A percentile compares a stretch with the other conserved stretches of the same genome.
Evolutionary conservation across 768 basidiomycete species (phyloP).

Genomic region (Cubamyces lactineus): DNA sequence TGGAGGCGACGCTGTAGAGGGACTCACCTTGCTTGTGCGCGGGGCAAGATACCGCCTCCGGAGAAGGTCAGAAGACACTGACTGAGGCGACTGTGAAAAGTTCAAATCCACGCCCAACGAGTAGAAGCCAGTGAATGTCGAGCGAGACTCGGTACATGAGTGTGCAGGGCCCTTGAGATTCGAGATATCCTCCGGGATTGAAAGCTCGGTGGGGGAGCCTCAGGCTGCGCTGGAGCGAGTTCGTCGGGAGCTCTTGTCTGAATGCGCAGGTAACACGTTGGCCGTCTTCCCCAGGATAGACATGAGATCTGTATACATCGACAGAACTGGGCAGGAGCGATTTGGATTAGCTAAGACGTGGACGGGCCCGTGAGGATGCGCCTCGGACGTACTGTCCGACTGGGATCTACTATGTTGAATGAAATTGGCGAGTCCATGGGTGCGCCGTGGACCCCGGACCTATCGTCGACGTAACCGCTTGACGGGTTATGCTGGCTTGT

Average conservation of each 20-base stretch:
- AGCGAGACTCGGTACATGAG: constrained; percentile 46
- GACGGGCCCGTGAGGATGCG: too few relatives aligned
- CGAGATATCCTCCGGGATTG: constrained; percentile 12
- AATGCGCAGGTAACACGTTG: constrained; percentile 31
- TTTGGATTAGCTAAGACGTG: too few relatives aligned
- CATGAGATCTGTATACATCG: constrained; percentile 16
- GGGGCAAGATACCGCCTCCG: constrained; percentile 33
- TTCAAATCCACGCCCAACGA: constrained; percentile 81
- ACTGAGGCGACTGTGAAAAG: constrained; percentile 61
- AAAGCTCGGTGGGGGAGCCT: not conserved
- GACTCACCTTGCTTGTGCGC: constrained; percentile 58
- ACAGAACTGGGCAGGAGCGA: too few relatives aligned
- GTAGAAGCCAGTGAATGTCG: constrained; percentile 73
- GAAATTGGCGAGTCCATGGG: too few relatives aligned
- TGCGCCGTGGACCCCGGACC: too few relatives aligned
- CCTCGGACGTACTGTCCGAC: too few relatives aligned
- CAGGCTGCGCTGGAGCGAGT: constrained; percentile 33
- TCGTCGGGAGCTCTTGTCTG: constrained; percentile 44
- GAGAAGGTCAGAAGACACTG: constrained; percentile 68
- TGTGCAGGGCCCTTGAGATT: constrained; percentile 29
- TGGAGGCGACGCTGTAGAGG: constrained; percentile 71
- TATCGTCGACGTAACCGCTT: too few relatives aligned
- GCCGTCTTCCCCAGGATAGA: constrained; percentile 30
- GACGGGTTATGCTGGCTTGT: too few relatives aligned
- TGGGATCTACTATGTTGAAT: too few relatives aligned